phyloP scores from a whole-genome alignment of 176 grass and related monocot species.

The Dendrocalamus sinicus region DNA sequence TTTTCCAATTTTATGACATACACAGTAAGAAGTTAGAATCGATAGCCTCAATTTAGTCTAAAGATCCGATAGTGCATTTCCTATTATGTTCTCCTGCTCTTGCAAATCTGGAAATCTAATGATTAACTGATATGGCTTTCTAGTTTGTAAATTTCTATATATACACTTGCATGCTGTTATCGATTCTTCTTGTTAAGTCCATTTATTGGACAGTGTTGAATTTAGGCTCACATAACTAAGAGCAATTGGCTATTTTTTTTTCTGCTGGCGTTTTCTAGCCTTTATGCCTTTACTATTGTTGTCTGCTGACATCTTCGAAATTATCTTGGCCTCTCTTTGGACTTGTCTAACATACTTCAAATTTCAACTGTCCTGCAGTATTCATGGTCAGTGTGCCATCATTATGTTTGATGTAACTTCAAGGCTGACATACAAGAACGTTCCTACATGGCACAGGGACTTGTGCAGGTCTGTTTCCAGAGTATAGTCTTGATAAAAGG shows the following conservation, averaged over 20 bases:
- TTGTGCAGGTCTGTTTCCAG: slow-evolving; percentile 56
- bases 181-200: neutral
- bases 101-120: neutral
- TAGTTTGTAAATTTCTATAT: neutral
- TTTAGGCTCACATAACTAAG: neutral
- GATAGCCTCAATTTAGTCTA: neutral
- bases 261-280: neutral
- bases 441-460: slow-evolving; percentile 78
- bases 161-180: neutral
- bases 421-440: slow-evolving; percentile 75
- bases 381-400: slow-evolving; percentile 75
- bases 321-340: neutral
- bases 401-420: slow-evolving; percentile 85
- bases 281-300: neutral
- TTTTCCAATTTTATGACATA: neutral
- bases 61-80: neutral
- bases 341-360: neutral
- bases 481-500: neutral
- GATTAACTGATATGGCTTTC: neutral
- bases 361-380: slow-evolving; percentile 41
- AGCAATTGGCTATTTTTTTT: neutral
- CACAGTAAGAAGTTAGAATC: neutral
- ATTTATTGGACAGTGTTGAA: neutral
- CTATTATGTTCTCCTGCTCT: neutral
- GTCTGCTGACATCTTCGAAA: neutral